Evolutionary conservation across 352 stramenopile genomes (phyloP), one percentile per base, ranked within the genome.

Genomic region (Ophiocytium majus): DNA sequence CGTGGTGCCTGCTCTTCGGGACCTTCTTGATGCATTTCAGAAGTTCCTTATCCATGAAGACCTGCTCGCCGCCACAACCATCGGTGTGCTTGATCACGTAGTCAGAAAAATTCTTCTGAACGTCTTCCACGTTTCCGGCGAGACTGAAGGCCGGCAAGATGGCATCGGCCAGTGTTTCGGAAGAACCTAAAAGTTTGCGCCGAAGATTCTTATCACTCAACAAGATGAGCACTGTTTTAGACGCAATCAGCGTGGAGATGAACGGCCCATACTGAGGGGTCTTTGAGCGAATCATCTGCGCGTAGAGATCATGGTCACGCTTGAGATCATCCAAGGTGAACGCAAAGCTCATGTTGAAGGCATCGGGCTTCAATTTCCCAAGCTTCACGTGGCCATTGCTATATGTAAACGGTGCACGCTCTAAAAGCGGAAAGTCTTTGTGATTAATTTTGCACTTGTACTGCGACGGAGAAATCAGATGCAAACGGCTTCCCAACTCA

Each of bases 391-490:
- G 23, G 57, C 57, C 57, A 28, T 28, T 28, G 28, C 19, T 23
- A 71, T 23, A 71, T 71, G 57, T 71, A 28, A 71, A 71, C 57
- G 57, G 57, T 23, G 28, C 19, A 23, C 28, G 23, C 57, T 71
- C 57, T 23, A 71, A 28, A 28, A 71, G 57, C 57, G 57, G 57
- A 71, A 71, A 71, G 57, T 71, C 57, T 71, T 71, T 71, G 57
- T 23, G 19, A 28, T 71, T 71, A 23, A 71, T 28, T 71, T 71
- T 71, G 19, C 19, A 23, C 57, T 71, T 71, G 28, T 71, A 71
- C 28, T 71, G 57, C 57, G 57, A 23, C 57, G 57, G 57, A 23
- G 57, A 71, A 71, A 71, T 28, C 19, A 71, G 57, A 71, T 71
- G 57, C 19, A 71, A 28, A 23, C 19, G 19, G 57, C 57, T 71